A percentile compares a stretch with the other conserved stretches of the same genome.
Evolutionary conservation across 2,329 filamentous ascomycete species (phyloP).

Genomic region (Aspergillus sp.): DNA sequence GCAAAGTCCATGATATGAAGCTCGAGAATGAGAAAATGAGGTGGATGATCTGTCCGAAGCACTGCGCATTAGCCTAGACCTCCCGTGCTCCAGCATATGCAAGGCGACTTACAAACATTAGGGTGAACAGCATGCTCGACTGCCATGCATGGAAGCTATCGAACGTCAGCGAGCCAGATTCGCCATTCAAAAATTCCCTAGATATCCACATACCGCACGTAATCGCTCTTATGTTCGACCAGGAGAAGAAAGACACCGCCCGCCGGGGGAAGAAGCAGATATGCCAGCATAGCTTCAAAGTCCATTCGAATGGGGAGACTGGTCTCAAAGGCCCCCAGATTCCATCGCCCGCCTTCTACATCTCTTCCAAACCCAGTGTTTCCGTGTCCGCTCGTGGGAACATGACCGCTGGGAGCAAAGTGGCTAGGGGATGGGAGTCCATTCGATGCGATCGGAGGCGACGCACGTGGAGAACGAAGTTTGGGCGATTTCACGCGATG

Average conservation of each 20-base stretch:
- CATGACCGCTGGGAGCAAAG: constrained; percentile 32
- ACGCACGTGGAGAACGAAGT: constrained; percentile 52
- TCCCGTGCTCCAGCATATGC: not conserved
- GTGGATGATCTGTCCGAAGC: constrained; percentile 67
- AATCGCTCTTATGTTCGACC: constrained; percentile 92
- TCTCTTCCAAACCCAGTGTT: constrained; percentile 41
- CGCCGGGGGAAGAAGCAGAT: constrained; percentile 77
- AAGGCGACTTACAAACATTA: constrained; percentile 50
- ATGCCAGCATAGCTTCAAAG: constrained; percentile 87
- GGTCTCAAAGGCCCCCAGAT: constrained; percentile 79
- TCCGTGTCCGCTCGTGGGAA: constrained; percentile 30
- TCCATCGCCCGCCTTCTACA: constrained; percentile 56
- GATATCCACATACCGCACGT: constrained; percentile 68
- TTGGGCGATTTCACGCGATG: constrained; percentile 53
- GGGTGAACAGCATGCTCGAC: constrained; percentile 76
- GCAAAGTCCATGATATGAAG: constrained; percentile 79
- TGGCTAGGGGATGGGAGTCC: constrained; percentile 40
- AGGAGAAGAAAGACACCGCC: constrained; percentile 82
- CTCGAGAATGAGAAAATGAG: constrained; percentile 82
- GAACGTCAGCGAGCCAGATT: constrained; percentile 5
- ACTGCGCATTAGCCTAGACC: not conserved
- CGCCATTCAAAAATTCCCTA: not conserved
- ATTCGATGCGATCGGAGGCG: constrained; percentile 43
- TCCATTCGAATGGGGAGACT: constrained; percentile 82
- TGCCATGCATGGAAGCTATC: constrained; percentile 94